Percentiles rank a stretch among this genome's conserved stretches.
phyloP scores from a whole-genome alignment of 768 basidiomycete species.

The Suillus sp. region DNA sequence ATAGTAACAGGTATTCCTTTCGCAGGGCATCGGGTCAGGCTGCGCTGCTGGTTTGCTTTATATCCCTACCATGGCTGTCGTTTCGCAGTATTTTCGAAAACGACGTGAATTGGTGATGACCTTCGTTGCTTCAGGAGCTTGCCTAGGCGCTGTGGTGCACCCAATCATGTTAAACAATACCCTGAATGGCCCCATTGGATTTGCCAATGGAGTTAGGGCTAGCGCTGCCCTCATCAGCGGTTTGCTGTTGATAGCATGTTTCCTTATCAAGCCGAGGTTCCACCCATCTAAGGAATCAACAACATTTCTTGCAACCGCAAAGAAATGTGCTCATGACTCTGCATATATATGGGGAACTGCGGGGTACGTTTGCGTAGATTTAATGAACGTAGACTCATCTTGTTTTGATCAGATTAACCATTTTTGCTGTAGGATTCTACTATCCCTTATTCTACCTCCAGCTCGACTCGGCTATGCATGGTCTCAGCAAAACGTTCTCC shows the following conservation, averaged over 20 bases:
- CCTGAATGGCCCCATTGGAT: conserved; percentile 45
- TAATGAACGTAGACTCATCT: not conserved
- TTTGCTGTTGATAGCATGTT: conserved; percentile 41
- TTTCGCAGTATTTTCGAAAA: conserved; percentile 55
- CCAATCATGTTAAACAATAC: conserved; percentile 63
- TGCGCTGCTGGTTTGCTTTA: conserved; percentile 51
- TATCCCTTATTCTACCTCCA: conserved; percentile 65
- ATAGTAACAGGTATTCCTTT: conserved; percentile 47
- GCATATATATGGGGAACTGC: conserved; percentile 32
- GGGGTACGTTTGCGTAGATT: conserved; percentile 19
- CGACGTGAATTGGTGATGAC: conserved; percentile 54
- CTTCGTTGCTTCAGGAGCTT: conserved; percentile 57
- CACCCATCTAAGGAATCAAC: conserved; percentile 33
- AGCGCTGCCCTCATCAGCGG: conserved; percentile 43
- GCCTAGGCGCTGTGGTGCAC: conserved; percentile 59
- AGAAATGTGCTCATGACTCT: conserved; percentile 26
- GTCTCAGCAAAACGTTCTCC: conserved; percentile 47
- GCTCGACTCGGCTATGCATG: conserved; percentile 51
- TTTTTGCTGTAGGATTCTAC: conserved; percentile 47
- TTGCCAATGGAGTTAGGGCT: conserved; percentile 44
- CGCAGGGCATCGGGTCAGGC: conserved; percentile 53
- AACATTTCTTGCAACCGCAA: conserved; percentile 24
- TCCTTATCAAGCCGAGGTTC: conserved; percentile 42
- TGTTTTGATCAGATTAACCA: conserved; percentile 21
- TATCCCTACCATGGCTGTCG: conserved; percentile 48